phyloP scores from a whole-genome alignment of 495 filamentous ascomycete species.

The Penicillium tannophilum region DNA sequence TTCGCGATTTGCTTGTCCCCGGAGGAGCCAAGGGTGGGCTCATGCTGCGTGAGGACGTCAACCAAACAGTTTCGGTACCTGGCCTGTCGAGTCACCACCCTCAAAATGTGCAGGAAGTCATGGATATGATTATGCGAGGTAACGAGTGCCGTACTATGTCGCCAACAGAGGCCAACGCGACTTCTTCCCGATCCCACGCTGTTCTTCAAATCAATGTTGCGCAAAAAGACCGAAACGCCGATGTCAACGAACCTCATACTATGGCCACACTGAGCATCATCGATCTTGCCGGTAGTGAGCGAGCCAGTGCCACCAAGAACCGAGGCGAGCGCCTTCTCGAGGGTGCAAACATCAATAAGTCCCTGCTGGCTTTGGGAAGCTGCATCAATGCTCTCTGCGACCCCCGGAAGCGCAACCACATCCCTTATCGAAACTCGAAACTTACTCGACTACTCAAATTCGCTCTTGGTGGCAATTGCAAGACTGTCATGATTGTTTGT shows the following conservation, averaged over 20 bases:
- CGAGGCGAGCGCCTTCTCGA: conserved; percentile 88
- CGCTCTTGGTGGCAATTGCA: conserved; percentile 95
- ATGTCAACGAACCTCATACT: conserved; percentile 91
- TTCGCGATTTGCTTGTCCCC: conserved; percentile 88
- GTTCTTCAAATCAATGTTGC: conserved; percentile 97
- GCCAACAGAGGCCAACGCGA: conserved; percentile 96
- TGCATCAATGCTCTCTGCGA: conserved; percentile 99
- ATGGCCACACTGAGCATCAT: conserved; percentile 99
- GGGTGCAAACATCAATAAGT: conserved; percentile 99
- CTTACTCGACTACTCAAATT: conserved; percentile 96
- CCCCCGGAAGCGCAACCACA: conserved; percentile 86
- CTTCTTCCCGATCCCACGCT: conserved; percentile 96
- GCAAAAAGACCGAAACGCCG: conserved; percentile 90
- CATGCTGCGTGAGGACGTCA: conserved; percentile 92
- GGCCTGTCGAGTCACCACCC: conserved; percentile 92
- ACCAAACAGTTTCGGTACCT: conserved; percentile 90
- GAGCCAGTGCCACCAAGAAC: conserved; percentile 96
- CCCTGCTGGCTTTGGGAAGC: conserved; percentile 88
- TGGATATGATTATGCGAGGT: conserved; percentile 98
- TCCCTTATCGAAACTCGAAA: conserved; percentile 97
- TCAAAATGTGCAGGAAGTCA: conserved; percentile 86
- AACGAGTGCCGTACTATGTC: conserved; percentile 96
- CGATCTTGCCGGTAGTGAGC: conserved; percentile 93
- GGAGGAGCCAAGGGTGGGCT: conserved; percentile 83
- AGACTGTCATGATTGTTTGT: conserved; percentile 99